These are phyloP conservation scores for Fusarium goolgardi DNA, from an alignment of 2,329 filamentous ascomycete species.

Conservation along the genomic window DNA sequence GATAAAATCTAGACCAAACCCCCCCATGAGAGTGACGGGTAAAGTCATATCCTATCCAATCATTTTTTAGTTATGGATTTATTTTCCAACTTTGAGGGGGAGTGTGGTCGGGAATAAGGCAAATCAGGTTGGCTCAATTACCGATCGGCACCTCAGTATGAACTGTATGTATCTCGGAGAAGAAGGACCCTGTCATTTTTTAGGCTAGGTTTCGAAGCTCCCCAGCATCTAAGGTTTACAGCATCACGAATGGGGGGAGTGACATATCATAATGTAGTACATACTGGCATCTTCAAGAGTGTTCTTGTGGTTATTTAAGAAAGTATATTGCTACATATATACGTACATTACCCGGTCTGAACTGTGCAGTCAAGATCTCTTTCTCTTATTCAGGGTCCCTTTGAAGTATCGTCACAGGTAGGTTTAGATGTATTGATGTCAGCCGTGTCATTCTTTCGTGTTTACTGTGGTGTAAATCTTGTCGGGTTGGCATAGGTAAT, in stretches of 20 bases:
- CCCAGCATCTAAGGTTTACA: background rate
- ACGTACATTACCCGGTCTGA: background rate
- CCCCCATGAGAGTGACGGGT: background rate
- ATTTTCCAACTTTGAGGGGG: slow-evolving; percentile 5
- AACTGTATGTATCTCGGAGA: slow-evolving; percentile 7
- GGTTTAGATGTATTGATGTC: background rate
- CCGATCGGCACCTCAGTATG: slow-evolving; percentile 24
- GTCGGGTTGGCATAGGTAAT: background rate
- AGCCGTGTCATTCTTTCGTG: background rate
- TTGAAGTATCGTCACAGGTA: background rate
- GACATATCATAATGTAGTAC: background rate
- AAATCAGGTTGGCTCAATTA: slow-evolving; percentile 37
- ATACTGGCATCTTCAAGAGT: slow-evolving; percentile 3
- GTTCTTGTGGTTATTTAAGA: background rate
- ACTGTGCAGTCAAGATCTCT: background rate
- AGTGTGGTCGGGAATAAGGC: slow-evolving; percentile 26
- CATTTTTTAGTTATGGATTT: background rate
- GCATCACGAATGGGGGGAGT: background rate
- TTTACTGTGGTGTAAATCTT: background rate
- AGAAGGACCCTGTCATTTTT: slow-evolving; percentile 38
- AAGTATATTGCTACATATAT: background rate
- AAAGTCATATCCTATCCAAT: slow-evolving; percentile 12
- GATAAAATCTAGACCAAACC: slow-evolving; percentile 30
- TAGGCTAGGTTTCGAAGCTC: slow-evolving; percentile 12
- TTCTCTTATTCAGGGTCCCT: background rate